phyloP scores from a whole-genome alignment of 768 basidiomycete species.

The Hirschioporus abietinus region DNA sequence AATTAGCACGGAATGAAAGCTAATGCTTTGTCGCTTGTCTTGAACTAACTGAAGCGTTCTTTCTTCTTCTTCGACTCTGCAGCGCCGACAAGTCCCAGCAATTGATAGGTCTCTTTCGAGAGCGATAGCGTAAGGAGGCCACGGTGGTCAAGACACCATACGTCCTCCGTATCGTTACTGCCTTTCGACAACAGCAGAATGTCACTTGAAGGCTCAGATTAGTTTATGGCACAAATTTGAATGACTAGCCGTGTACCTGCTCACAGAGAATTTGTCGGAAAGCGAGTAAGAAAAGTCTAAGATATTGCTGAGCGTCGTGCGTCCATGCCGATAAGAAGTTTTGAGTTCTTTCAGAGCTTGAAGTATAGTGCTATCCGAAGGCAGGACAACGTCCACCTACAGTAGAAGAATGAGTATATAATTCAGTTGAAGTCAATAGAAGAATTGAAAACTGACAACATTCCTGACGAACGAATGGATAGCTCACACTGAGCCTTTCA shows the following conservation, averaged over 20 bases:
- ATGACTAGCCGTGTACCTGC: constrained; percentile 22
- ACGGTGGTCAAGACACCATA: constrained; percentile 66
- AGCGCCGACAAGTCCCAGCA: constrained; percentile 51
- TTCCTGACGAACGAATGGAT: constrained; percentile 53
- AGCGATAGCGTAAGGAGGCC: constrained; percentile 54
- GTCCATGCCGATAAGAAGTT: constrained; percentile 40
- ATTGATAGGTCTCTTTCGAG: constrained; percentile 53
- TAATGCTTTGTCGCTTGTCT: not conserved
- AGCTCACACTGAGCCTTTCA: not conserved
- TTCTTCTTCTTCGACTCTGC: not conserved
- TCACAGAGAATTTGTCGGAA: constrained; percentile 20
- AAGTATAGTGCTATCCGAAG: constrained; percentile 37
- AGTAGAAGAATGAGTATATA: not conserved
- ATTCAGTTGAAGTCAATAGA: not conserved
- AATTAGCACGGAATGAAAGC: not conserved
- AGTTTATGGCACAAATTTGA: not conserved
- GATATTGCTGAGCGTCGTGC: constrained; percentile 38
- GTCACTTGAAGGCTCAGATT: constrained; percentile 21
- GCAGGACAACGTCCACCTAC: constrained; percentile 62
- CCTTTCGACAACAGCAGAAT: constrained; percentile 33
- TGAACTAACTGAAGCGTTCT: not conserved
- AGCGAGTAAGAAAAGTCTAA: constrained; percentile 28
- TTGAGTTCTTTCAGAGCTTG: constrained; percentile 34
- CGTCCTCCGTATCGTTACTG: constrained; percentile 38
- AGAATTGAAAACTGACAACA: constrained; percentile 15